Evolutionary conservation across 2,329 filamentous ascomycete species (phyloP).

Genomic region (Hypoxylon sp.): DNA sequence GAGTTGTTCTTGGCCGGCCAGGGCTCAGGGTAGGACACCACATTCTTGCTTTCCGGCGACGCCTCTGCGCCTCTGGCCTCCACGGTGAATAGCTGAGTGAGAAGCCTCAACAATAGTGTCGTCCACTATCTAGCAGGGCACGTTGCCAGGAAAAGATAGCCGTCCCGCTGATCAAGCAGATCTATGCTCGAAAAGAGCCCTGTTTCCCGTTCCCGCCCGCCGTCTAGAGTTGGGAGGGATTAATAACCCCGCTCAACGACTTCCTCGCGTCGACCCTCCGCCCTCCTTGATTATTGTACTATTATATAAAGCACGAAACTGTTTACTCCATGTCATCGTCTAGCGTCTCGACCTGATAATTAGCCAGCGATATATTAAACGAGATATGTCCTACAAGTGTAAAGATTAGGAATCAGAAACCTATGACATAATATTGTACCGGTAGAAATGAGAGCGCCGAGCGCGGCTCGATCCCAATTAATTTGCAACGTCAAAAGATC

Average conservation of each 20-base stretch:
- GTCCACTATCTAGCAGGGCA: slow-evolving; percentile 8
- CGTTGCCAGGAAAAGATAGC: slow-evolving; percentile 13
- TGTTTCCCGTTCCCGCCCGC: slow-evolving; percentile 11
- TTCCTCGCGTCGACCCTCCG: neutral
- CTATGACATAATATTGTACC: slow-evolving; percentile 9
- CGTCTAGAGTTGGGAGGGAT: slow-evolving; percentile 1
- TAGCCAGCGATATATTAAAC: neutral
- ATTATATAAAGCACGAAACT: neutral
- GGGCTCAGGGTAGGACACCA: neutral
- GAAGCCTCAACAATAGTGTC: slow-evolving; percentile 14
- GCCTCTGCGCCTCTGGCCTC: neutral
- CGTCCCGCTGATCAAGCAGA: slow-evolving; percentile 39
- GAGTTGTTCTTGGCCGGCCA: neutral
- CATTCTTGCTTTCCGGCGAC: neutral
- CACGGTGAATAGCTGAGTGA: slow-evolving; percentile 19
- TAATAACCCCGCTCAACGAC: neutral
- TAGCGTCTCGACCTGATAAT: neutral
- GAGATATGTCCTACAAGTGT: neutral
- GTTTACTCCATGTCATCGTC: neutral
- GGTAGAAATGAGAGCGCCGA: slow-evolving; percentile 25
- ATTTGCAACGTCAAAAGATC: slow-evolving; percentile 1
- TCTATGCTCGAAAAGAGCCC: slow-evolving; percentile 33
- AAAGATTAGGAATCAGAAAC: neutral
- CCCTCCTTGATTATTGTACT: neutral
- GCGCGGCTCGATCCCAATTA: slow-evolving; percentile 18